Base-by-base conservation (phyloP, 108 stramenopile species). In the Cyclotella distinguenda region DNA sequence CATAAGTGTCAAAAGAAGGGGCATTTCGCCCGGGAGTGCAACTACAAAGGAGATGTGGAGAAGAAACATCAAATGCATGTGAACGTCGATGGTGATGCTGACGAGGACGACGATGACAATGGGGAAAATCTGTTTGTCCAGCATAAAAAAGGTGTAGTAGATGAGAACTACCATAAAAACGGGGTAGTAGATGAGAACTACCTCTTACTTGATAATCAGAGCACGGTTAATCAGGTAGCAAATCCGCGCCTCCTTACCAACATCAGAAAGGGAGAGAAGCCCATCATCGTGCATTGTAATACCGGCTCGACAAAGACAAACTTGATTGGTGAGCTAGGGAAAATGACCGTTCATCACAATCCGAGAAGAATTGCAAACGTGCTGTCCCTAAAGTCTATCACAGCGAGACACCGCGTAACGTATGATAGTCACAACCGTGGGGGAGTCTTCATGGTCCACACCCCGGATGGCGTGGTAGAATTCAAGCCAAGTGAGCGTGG, bases 271-370 rank as follows among this genome's bases (percentile, higher is more conserved):
- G 36, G 16, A 3, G 36, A 36, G 3, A n/a, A 12, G 10, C 56
- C 56, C 0, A 23, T 57, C n/a, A 13, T 3, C 3, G 56, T 57
- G 9, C 19, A 48, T 6, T 65, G 52, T 49, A 69, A 80, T 43
- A 54, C 52, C 0, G 79, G 79, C 4, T 52, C 16, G 9, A 18
- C 36, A 3, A 38, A 19, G 12, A 49, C 45, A 19, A 26, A 23
- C 32, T 18, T 51, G 2, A 11, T 43, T 11, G 73, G 81, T 2
- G 15, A 47, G 16, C 30, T 50, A 10, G 72, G 66, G n/a, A n/a
- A 26, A 0, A 76, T 80, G 52, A 72, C 77, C 21, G 49, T 78
- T 5, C 19, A 45, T 11, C 8, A n/a, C n/a, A n/a, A n/a, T n/a
- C n/a, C n/a, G n/a, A n/a, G n/a, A n/a, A n/a, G n/a, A n/a, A n/a